Evolutionary conservation across 2,329 filamentous ascomycete species (phyloP), one percentile per base, ranked within the genome.

Genomic region (Diplodia mutila): DNA sequence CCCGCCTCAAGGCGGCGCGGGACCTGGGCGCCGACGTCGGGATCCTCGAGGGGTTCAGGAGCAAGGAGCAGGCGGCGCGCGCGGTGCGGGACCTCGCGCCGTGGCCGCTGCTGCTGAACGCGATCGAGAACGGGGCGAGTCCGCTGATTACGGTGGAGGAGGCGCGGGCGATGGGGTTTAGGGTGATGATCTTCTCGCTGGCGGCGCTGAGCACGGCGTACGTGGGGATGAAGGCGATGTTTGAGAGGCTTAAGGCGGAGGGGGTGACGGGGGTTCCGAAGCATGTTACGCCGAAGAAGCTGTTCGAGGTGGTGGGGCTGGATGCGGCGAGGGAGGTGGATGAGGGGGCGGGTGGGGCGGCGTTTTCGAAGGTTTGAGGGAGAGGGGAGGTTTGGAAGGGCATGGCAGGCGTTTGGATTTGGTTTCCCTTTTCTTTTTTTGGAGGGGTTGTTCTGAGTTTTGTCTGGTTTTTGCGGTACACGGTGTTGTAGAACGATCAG

Each of bases 31-130:
- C 87, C 1, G 88, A 90, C 71, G 84, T 85, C 1, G 84, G 82
- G 0, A 85, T 90, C 67, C 81, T 89, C 3, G 88, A 90, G 71
- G 88, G 86, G 4, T 81, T 89, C 67, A 80, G 78, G 2, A 81
- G 78, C 1, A 79, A 80, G 16, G 85, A 86, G 48, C 80, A 89
- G 71, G 85, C 83, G 0, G 75, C 77, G 21, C 75, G 78, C 61
- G 80, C 82, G 0, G 82, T 84, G n/a, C 71, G 78, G 25, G 81
- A 83, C 9, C 75, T 88, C 2, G 80, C 81, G 1, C 82, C 83
- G 72, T 80, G 85, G 79, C 71, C 82, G 2, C 79, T 87, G 48
- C 76, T 88, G 27, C 80, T 87, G 63, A 89, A 89, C 72, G 85
- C 84, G 70, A 86, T 89, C 0, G 82, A 84, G 68, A 83, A 84